Evolutionary conservation across 1,139 yeast species (phyloP), one percentile per base, ranked within the genome.

Genomic region (Starmera stellimalicola): DNA sequence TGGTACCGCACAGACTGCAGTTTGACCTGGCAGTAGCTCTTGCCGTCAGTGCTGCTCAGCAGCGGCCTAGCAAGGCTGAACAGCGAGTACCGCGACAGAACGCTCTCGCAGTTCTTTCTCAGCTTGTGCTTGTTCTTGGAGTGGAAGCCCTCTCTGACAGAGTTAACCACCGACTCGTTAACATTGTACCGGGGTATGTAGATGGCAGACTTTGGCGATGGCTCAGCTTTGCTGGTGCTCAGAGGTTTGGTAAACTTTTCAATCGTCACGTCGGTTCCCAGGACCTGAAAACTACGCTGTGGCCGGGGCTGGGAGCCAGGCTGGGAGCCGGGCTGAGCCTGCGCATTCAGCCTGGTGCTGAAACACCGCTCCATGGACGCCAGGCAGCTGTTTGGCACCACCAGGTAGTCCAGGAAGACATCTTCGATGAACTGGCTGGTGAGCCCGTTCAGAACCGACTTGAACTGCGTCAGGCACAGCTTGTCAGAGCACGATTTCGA

Each of bases 401-500:
- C 70, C 33, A 87, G 46, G 43, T 66, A 72, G 20, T 62, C 58
- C 15, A 87, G 52, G 43, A 56, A 76, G 3, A 76, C 50, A 14
- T 64, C 56, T 30, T 51, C 52, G 6, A 77, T 50, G 22, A 76
- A 40, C 2, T 47, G 45, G 30, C 70, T 59, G 2, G 72, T 66
- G 4, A 77, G 51, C 3, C 75, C 56, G 41, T 69, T 73, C 26
- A 77, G 55, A 4, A 84, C 38, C 0, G 95, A 87, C 0, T 68
- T 62, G 26, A 63, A 58, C 51, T 84, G 95, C 36, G 69, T 67
- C 32, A 77, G 39, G 27, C 84, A 68, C 19, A 88, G 51, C 49
- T 88, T 88, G 52, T 88, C 97, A 1, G 94, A 76, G 52, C 97
- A 88, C 0, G 95, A 83, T 51, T 87, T 88, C 28, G 94, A 81